phyloP scores from a whole-genome alignment of 805 yeast genomes.

The Blastobotrys muscicola region DNA sequence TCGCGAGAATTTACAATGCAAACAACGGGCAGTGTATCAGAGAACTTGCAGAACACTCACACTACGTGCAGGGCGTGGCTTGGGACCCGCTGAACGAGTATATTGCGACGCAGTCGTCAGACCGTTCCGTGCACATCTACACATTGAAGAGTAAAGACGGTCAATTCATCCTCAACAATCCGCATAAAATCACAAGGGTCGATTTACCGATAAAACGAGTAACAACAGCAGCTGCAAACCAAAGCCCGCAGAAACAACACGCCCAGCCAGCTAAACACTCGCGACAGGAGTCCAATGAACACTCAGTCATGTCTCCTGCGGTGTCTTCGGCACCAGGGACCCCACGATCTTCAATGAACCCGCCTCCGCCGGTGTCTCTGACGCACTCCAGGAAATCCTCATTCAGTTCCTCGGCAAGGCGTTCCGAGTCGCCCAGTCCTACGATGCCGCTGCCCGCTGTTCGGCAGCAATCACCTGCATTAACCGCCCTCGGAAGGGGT shows the following conservation, averaged over 20 bases:
- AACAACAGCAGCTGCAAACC: too few species aligned
- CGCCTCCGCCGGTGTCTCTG: conserved; percentile 24
- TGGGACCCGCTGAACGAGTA: conserved; percentile 87
- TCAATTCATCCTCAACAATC: conserved; percentile 30
- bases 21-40: conserved; percentile 46
- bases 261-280: too few species aligned
- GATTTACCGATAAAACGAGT: conserved; percentile 38
- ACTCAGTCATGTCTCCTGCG: not conserved
- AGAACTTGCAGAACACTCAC: conserved; percentile 65
- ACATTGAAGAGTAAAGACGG: conserved; percentile 30
- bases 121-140: conserved; percentile 71
- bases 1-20: conserved; percentile 57
- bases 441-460: conserved; percentile 40
- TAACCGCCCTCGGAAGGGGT: conserved; percentile 13
- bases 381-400: conserved; percentile 36
- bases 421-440: conserved; percentile 30
- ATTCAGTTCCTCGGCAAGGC: conserved; percentile 27
- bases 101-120: conserved; percentile 84
- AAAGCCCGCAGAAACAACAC: too few species aligned
- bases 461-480: conserved; percentile 29
- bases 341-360: conserved; percentile 22
- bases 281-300: too few species aligned
- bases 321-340: conserved; percentile 8
- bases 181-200: conserved; percentile 42
- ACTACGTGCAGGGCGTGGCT: conserved; percentile 89